phyloP scores from a whole-genome alignment of 2,329 filamentous ascomycete genomes.

The Penicillium sclerotiorum region DNA sequence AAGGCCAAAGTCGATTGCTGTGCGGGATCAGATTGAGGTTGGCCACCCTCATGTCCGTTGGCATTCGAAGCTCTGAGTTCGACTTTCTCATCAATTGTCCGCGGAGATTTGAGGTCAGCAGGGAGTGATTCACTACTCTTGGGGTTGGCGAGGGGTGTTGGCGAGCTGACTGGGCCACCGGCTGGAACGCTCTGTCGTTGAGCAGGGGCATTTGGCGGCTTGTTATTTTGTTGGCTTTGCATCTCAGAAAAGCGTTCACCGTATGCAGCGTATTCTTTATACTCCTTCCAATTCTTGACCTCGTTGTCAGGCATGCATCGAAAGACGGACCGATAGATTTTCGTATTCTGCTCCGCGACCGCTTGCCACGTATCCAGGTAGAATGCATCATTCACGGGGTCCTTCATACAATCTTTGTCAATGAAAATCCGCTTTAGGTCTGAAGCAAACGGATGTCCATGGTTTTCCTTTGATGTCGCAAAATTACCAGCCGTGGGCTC shows the following conservation, averaged over 20 bases:
- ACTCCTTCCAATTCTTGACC: constrained; percentile 89
- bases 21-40: constrained; percentile 33
- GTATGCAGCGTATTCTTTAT: constrained; percentile 81
- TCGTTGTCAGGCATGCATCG: constrained; percentile 96
- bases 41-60: constrained; percentile 36
- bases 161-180: constrained; percentile 28
- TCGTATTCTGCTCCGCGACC: constrained; percentile 91
- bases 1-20: constrained; percentile 35
- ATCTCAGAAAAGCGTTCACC: constrained; percentile 72
- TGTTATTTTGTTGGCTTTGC: constrained; percentile 57
- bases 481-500: constrained; percentile 82
- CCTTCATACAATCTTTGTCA: constrained; percentile 89
- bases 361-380: constrained; percentile 85
- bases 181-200: constrained; percentile 38
- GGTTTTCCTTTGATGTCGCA: constrained; percentile 47
- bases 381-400: constrained; percentile 81
- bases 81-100: constrained; percentile 37
- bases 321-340: constrained; percentile 90
- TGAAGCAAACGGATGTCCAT: constrained; percentile 53
- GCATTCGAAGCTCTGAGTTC: constrained; percentile 37
- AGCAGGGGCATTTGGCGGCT: constrained; percentile 51
- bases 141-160: constrained; percentile 27
- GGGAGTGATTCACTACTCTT: constrained; percentile 34
- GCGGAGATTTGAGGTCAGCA: constrained; percentile 33
- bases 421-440: constrained; percentile 76